Evolutionary conservation across 1,139 yeast species (phyloP).

Genomic region (Pichia sp.): DNA sequence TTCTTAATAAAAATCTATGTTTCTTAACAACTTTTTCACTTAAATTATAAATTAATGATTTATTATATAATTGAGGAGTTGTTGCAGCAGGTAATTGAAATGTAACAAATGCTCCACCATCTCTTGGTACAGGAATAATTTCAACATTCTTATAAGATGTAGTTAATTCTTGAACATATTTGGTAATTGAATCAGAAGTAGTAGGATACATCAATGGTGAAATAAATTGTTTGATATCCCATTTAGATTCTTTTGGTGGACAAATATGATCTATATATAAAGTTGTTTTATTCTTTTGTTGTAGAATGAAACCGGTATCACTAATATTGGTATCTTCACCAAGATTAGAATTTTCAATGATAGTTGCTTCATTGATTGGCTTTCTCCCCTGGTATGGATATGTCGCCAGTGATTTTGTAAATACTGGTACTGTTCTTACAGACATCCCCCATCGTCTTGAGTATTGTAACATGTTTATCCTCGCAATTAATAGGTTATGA

Average conservation of each 20-base stretch:
- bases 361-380: constrained; percentile 18
- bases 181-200: constrained; percentile 23
- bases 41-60: constrained; percentile 46
- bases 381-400: constrained; percentile 6
- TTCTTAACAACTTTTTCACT: constrained; percentile 26
- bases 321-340: constrained; percentile 46
- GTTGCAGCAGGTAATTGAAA: constrained; percentile 52
- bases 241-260: constrained; percentile 34
- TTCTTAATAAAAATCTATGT: constrained; percentile 32
- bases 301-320: constrained; percentile 55
- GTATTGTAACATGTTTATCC: no score
- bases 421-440: background rate
- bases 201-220: constrained; percentile 23
- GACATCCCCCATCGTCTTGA: background rate
- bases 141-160: constrained; percentile 25
- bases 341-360: constrained; percentile 17
- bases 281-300: constrained; percentile 46
- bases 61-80: constrained; percentile 45
- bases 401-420: background rate
- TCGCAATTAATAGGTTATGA: no score
- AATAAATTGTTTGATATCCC: constrained; percentile 26
- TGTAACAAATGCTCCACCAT: constrained; percentile 91
- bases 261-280: constrained; percentile 49
- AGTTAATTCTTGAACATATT: constrained; percentile 23
- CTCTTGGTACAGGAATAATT: constrained; percentile 67